Conservation (phyloP, 495 filamentous ascomycete species). For the Choiromyces venosus region DNA sequence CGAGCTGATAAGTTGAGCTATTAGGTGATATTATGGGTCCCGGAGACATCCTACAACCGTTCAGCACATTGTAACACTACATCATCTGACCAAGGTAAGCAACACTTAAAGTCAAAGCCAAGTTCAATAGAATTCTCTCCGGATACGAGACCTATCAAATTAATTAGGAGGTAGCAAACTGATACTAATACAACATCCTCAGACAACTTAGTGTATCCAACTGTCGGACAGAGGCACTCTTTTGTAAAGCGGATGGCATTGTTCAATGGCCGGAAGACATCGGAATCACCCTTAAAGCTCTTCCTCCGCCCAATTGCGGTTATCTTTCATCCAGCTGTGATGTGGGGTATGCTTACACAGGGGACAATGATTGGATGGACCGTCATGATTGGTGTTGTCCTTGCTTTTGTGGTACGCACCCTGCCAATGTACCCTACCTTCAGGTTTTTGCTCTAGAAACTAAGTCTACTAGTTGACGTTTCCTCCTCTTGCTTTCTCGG, state of each 20-base stretch:
- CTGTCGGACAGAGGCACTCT: not conserved
- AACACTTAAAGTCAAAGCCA: not conserved
- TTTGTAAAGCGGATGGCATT: conserved; percentile 48
- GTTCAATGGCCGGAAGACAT: conserved; percentile 76
- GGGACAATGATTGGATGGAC: conserved; percentile 91
- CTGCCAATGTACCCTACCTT: not conserved
- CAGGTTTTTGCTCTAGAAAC: not conserved
- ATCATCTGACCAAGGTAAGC: not conserved
- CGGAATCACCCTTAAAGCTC: conserved; percentile 58
- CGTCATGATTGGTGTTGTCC: conserved; percentile 82
- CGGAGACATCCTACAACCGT: conserved; percentile 75
- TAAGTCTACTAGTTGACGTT: conserved; percentile 53
- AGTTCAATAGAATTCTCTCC: not conserved
- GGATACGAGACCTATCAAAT: not conserved
- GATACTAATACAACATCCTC: not conserved
- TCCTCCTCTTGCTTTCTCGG: conserved; percentile 72
- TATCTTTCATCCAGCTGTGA: conserved; percentile 70
- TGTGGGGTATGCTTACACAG: conserved; percentile 89
- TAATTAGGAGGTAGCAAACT: not conserved
- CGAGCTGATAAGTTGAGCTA: conserved; percentile 19
- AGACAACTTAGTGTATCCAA: not conserved
- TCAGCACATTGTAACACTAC: conserved; percentile 19
- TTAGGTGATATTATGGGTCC: conserved; percentile 64
- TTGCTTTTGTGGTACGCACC: conserved; percentile 58
- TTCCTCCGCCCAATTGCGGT: conserved; percentile 62